Evolutionary conservation across 2,329 filamentous ascomycete species (phyloP), one percentile per base, ranked within the genome.

Genomic region (Colletotrichum navitas): DNA sequence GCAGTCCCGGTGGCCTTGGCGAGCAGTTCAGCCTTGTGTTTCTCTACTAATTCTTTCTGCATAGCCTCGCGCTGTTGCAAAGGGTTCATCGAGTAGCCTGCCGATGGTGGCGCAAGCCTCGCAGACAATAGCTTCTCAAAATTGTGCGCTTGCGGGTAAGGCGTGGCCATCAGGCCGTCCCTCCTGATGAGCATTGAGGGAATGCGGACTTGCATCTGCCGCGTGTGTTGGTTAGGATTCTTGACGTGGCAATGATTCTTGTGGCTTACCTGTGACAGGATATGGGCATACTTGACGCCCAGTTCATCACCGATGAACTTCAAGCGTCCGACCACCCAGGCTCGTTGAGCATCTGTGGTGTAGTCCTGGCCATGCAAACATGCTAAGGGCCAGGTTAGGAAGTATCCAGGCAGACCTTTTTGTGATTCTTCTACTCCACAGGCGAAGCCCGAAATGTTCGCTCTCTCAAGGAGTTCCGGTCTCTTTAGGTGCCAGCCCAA

Each of bases 121-220:
- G 82, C 80, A 4, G 84, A 83, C n/a, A 85, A 76, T 39, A 85
- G 75, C 77, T 83, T 85, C 74, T 84, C 81, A 70, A 86, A 84
- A 75, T 85, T 82, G 62, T 83, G 79, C 8, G 80, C 80, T 61
- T 80, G 77, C 7, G 82, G 80, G 65, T 83, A 84, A 3, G 84
- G 83, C 59, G 80, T 81, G 2, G 83, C 81, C 80, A 87, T 82
- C 12, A 88, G 78, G 5, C 83, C 83, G 75, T 90, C 88, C 45
- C 85, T 81, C 36, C 83, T 84, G 77, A 91, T 90, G 72, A 90
- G 83, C 89, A 91, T 90, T 0, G 88, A 90, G 2, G 89, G 89
- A 24, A 90, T 83, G 32, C 89, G 87, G 63, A 90, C 79, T 76
- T 88, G 84, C 63, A 90, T 82, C 88, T 90, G 61, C 24, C 5